Evolutionary conservation across 768 basidiomycete species (phyloP).

Genomic region (Gloeopeniophorella convolvens): DNA sequence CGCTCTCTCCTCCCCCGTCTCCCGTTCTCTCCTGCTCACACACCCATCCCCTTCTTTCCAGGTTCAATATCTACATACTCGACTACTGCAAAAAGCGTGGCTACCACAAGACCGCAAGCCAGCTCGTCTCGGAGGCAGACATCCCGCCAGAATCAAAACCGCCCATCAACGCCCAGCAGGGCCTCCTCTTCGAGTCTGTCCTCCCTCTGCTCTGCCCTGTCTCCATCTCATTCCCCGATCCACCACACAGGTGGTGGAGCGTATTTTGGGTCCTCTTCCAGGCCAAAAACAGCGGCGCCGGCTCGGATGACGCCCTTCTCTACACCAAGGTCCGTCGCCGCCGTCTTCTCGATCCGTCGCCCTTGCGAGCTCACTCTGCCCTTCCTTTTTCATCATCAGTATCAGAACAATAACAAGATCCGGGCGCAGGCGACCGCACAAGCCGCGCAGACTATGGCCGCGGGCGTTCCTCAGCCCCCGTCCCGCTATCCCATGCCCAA

Average conservation of each 20-base stretch:
- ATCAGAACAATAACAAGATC: conserved; percentile 30
- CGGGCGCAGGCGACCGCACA: neutral
- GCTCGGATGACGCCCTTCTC: conserved; percentile 63
- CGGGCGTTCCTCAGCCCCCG: conserved; percentile 15
- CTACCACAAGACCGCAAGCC: conserved; percentile 62
- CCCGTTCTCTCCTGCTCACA: conserved; percentile 28
- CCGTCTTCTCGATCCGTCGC: neutral
- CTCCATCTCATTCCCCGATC: conserved; percentile 10
- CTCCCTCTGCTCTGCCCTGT: conserved; percentile 5
- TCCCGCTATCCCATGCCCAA: conserved; percentile 24
- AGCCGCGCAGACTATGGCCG: neutral
- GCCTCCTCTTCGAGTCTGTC: conserved; percentile 75
- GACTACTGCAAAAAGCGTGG: conserved; percentile 82
- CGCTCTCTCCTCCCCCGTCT: conserved; percentile 19
- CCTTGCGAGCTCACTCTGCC: neutral
- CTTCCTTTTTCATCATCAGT: conserved; percentile 22
- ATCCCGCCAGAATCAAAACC: conserved; percentile 56
- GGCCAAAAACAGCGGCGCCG: conserved; percentile 63
- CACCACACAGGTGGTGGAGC: conserved; percentile 68
- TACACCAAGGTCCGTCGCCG: conserved; percentile 55
- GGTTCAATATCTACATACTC: conserved; percentile 87
- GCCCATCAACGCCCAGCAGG: conserved; percentile 79
- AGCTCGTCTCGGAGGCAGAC: conserved; percentile 62
- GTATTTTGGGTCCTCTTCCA: conserved; percentile 85
- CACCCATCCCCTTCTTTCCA: conserved; percentile 26